Evolutionary conservation across 2,329 filamentous ascomycete genomes (phyloP).

Genomic region (Colletotrichum orchidophilum): DNA sequence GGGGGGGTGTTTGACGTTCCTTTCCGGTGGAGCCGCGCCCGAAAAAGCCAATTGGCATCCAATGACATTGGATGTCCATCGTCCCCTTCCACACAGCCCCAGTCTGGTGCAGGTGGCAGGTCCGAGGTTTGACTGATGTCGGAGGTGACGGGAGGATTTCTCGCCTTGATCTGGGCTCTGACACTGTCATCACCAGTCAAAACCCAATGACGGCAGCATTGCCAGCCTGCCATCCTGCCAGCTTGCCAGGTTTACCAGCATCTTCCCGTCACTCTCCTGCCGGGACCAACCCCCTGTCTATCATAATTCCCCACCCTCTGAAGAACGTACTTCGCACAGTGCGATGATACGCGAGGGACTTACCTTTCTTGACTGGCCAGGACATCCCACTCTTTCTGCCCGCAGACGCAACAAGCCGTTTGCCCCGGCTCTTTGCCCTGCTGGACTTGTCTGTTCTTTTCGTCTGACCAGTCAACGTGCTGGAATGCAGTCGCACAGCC

Average conservation of each 20-base stretch:
- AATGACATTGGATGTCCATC: not conserved
- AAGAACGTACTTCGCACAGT: not conserved
- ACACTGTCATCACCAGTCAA: not conserved
- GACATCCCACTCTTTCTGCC: not conserved
- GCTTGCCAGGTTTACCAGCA: too few relatives aligned
- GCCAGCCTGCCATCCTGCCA: too few relatives aligned
- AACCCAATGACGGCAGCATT: not conserved
- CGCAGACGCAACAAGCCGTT: constrained; percentile 5
- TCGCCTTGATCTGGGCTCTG: not conserved
- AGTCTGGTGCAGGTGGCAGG: not conserved
- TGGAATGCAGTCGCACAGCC: constrained; percentile 18
- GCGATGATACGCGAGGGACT: not conserved
- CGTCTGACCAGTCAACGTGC: constrained; percentile 17
- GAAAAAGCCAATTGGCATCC: not conserved
- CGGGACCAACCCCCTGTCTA: not conserved
- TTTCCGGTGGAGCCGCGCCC: not conserved
- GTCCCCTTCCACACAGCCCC: not conserved
- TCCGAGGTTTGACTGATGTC: not conserved
- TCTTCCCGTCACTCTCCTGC: not conserved
- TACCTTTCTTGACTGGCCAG: not conserved
- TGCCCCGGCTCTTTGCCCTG: constrained; percentile 10
- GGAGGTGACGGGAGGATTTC: not conserved
- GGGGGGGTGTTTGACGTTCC: not conserved
- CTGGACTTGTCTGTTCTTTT: not conserved
- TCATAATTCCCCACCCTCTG: not conserved